Conservation (phyloP, 257 asterid genomes). For the Solanum megistacrolobum region DNA sequence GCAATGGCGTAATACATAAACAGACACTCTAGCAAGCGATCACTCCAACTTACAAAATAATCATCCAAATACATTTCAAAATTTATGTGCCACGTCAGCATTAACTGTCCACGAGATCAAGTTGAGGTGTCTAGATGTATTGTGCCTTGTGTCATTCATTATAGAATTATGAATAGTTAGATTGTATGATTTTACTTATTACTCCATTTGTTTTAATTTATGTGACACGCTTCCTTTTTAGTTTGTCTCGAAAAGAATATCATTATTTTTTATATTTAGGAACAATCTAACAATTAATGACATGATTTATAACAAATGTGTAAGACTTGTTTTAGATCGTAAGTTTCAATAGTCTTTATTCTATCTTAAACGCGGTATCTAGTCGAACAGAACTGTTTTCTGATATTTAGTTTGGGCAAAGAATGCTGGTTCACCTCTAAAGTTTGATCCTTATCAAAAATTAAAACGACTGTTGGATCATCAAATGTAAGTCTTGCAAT, state of each 20-base stretch:
- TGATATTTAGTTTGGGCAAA: not conserved
- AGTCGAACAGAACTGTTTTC: not conserved
- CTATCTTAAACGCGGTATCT: not conserved
- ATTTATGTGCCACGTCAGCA: not conserved
- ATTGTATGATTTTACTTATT: not conserved
- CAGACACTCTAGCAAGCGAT: not conserved
- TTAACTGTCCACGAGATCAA: not conserved
- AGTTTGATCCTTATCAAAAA: not conserved
- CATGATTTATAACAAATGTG: not conserved
- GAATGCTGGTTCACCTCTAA: not conserved
- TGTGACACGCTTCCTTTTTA: not conserved
- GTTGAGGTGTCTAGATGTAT: not conserved
- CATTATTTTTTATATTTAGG: not conserved
- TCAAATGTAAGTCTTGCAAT: not conserved
- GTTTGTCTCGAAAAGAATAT: not conserved
- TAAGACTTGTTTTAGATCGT: not conserved
- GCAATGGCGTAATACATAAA: not conserved
- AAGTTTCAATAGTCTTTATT: not conserved
- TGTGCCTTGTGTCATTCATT: not conserved
- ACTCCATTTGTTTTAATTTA: not conserved
- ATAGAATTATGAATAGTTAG: not conserved
- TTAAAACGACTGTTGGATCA: not conserved
- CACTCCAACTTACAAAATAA: not conserved
- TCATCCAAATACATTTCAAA: accelerated
- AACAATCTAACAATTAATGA: not conserved